These are phyloP conservation scores for Apiospora hydei DNA, from an alignment of 2,329 filamentous ascomycete genomes.

Conservation along the genomic window DNA sequence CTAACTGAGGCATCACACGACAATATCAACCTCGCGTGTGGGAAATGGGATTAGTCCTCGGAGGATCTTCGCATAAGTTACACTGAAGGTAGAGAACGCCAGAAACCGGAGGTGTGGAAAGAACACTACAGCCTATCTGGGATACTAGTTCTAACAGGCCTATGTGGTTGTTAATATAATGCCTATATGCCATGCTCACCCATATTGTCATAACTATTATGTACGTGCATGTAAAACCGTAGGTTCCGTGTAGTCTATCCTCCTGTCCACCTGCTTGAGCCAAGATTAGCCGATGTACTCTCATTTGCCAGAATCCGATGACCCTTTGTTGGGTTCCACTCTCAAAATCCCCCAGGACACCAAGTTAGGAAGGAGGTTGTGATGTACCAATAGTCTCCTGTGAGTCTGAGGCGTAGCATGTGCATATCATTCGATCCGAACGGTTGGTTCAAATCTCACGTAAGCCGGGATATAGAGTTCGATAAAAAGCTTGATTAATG, in stretches of 20 bases:
- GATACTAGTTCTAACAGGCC: too few species aligned
- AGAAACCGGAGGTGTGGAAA: too few species aligned
- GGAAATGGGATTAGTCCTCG: too few species aligned
- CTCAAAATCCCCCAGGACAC: background rate
- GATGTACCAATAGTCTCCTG: background rate
- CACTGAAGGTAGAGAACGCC: too few species aligned
- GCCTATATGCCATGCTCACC: too few species aligned
- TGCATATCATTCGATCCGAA: background rate
- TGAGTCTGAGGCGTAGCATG: background rate
- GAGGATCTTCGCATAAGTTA: too few species aligned
- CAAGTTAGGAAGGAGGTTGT: background rate
- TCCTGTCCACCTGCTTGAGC: background rate
- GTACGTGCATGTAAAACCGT: background rate
- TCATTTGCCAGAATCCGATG: background rate
- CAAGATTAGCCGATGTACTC: background rate
- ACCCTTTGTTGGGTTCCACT: background rate
- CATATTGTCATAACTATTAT: background rate
- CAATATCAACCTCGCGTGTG: too few species aligned
- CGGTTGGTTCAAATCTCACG: background rate
- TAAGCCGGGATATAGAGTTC: background rate
- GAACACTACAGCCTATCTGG: too few species aligned
- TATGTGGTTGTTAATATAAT: too few species aligned
- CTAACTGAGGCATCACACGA: too few species aligned
- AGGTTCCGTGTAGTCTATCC: background rate
- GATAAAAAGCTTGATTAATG: background rate